A percentile compares a stretch with the other conserved stretches of the same genome.
phyloP scores from a whole-genome alignment of 164 flowering plant species.

The Magnolia sinica region DNA sequence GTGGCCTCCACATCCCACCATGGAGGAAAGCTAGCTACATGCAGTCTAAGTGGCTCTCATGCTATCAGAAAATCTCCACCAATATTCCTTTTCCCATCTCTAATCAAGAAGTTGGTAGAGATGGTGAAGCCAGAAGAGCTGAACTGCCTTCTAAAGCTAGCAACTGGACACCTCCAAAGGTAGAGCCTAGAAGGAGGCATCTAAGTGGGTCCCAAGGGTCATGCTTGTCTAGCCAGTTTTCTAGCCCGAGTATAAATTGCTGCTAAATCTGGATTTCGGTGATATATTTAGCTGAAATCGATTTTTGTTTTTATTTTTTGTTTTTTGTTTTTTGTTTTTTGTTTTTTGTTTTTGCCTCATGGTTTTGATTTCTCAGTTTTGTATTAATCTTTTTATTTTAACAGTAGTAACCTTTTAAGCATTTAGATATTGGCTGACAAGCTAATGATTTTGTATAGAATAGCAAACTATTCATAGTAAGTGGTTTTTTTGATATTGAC shows the following conservation, averaged over 20 bases:
- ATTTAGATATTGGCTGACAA: background rate
- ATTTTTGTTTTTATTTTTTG: background rate
- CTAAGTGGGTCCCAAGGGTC: constrained; percentile 27
- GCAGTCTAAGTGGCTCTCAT: constrained; percentile 56
- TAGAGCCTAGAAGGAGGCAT: constrained; percentile 29
- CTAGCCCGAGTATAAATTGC: background rate
- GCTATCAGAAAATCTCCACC: constrained; percentile 9
- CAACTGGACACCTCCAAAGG: constrained; percentile 34
- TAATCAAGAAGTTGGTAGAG: background rate
- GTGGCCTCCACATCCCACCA: constrained; percentile 59
- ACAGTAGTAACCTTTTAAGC: too few species aligned
- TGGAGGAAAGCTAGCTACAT: constrained; percentile 57
- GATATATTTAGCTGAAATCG: background rate
- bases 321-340: background rate
- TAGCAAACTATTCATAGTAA: background rate
- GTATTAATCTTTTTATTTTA: too few species aligned
- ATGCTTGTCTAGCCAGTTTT: constrained; percentile 1
- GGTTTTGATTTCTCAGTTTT: background rate
- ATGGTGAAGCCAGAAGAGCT: constrained; percentile 10
- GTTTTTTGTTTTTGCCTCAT: background rate
- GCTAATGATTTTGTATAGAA: background rate
- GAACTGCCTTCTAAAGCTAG: constrained; percentile 4
- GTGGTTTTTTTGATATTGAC: background rate
- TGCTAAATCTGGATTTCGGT: background rate
- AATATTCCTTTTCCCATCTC: background rate